Conservation (phyloP, 768 basidiomycete genomes). For the Collybiopsis confluens region DNA sequence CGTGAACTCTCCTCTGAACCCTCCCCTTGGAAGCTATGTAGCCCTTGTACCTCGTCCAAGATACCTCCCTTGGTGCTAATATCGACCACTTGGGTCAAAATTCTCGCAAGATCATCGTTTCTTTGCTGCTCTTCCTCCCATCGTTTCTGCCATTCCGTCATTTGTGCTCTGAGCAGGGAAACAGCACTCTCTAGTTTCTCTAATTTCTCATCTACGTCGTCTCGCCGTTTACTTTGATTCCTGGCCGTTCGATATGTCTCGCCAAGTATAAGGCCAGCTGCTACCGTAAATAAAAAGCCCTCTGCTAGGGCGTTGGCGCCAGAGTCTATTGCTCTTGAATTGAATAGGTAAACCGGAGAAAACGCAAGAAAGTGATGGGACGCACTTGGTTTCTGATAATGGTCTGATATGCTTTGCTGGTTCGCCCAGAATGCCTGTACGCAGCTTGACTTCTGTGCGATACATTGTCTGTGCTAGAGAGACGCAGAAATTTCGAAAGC, state of each 20-base stretch:
- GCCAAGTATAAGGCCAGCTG: slow-evolving; percentile 66
- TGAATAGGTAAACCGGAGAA: background rate
- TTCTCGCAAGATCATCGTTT: slow-evolving; percentile 61
- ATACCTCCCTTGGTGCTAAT: slow-evolving; percentile 55
- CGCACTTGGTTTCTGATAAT: slow-evolving; percentile 70
- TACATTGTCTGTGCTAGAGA: slow-evolving; percentile 75
- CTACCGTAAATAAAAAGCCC: slow-evolving; percentile 79
- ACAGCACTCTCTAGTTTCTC: slow-evolving; percentile 51
- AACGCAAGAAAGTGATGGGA: slow-evolving; percentile 9
- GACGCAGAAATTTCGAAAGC: slow-evolving; percentile 68
- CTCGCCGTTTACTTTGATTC: slow-evolving; percentile 65
- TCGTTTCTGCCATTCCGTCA: slow-evolving; percentile 41
- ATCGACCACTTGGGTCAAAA: slow-evolving; percentile 65
- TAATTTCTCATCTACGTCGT: slow-evolving; percentile 66
- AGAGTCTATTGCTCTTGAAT: slow-evolving; percentile 71
- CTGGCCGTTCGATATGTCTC: slow-evolving; percentile 75
- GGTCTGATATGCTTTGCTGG: slow-evolving; percentile 69
- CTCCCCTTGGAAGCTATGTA: no score
- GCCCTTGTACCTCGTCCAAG: background rate
- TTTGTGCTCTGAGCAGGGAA: slow-evolving; percentile 36
- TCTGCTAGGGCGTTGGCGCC: slow-evolving; percentile 83
- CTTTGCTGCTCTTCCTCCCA: slow-evolving; percentile 38
- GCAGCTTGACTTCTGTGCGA: slow-evolving; percentile 64
- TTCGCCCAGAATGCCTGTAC: slow-evolving; percentile 76
- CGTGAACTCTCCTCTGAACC: background rate